A percentile compares a stretch with the other conserved stretches of the same genome.
phyloP scores from a whole-genome alignment of 163 green algal species.

The Scenedesmus sp. region DNA sequence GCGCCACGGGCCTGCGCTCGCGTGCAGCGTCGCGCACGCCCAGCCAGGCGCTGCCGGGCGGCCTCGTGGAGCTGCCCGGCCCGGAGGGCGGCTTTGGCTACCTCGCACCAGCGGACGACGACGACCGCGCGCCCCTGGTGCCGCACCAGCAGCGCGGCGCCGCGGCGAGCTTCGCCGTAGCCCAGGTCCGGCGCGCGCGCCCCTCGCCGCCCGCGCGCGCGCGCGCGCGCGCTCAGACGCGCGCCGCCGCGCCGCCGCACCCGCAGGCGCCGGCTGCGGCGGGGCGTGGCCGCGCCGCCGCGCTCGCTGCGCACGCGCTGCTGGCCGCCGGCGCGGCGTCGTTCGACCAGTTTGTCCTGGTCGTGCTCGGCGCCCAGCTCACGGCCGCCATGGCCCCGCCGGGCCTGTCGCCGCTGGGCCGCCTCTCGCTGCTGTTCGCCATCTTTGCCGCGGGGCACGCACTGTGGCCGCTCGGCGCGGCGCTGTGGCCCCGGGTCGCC shows the following conservation, averaged over 20 bases:
- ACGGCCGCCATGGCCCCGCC: too few relatives aligned
- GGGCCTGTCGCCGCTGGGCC: neutral
- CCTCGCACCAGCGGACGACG: neutral
- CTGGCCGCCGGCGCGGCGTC: too few relatives aligned
- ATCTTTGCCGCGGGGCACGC: conserved; percentile 35
- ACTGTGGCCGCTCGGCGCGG: conserved; percentile 15
- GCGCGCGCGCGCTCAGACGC: too few relatives aligned
- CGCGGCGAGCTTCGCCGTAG: neutral
- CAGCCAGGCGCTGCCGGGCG: conserved; percentile 19
- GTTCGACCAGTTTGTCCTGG: too few relatives aligned
- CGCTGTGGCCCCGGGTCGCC: conserved; percentile 24
- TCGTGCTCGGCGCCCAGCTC: too few relatives aligned
- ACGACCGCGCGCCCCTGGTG: too few relatives aligned
- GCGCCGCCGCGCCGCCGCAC: too few relatives aligned
- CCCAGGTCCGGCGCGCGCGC: neutral
- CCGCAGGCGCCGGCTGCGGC: too few relatives aligned
- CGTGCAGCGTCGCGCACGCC: neutral
- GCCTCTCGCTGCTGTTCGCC: conserved; percentile 17
- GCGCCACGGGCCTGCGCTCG: neutral
- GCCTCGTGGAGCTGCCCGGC: neutral
- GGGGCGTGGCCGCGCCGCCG: too few relatives aligned
- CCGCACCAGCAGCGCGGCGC: neutral
- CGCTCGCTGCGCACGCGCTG: too few relatives aligned
- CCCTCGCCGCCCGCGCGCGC: too few relatives aligned
- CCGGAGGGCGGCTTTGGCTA: too few relatives aligned